These are phyloP conservation scores for Pleurotus giganteus DNA, from an alignment of 768 basidiomycete species.

Conservation along the genomic window DNA sequence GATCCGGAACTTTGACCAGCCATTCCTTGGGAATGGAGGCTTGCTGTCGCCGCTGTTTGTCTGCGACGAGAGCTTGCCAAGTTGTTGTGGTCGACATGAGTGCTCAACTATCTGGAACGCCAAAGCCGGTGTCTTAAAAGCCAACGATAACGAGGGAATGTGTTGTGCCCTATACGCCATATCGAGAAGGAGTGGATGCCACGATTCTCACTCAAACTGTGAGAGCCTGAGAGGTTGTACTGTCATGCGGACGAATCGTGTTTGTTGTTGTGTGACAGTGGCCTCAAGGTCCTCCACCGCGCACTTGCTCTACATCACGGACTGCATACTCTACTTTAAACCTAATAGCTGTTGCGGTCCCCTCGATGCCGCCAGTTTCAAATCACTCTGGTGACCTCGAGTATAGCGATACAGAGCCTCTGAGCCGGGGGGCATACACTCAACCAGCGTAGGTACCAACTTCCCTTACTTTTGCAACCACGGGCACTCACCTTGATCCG, in stretches of 20 bases:
- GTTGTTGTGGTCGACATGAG: not conserved
- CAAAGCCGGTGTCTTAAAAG: too few species aligned
- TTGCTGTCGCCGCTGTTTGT: constrained; percentile 45
- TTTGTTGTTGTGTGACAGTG: constrained; percentile 15
- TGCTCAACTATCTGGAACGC: too few species aligned
- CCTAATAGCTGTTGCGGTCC: not conserved
- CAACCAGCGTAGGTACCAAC: constrained; percentile 12
- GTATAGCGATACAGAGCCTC: constrained; percentile 31
- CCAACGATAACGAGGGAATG: not conserved
- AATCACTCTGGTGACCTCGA: constrained; percentile 32
- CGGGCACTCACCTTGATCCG: constrained; percentile 11
- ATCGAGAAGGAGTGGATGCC: not conserved
- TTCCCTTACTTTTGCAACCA: constrained; percentile 1
- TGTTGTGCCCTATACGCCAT: not conserved
- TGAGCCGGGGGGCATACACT: constrained; percentile 27
- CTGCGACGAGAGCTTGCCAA: constrained; percentile 25
- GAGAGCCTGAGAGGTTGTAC: not conserved
- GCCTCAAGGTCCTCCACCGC: constrained; percentile 2
- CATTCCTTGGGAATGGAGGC: constrained; percentile 55
- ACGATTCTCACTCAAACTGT: not conserved
- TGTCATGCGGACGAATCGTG: not conserved
- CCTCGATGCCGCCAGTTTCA: constrained; percentile 35
- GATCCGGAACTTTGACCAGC: constrained; percentile 40
- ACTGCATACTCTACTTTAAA: not conserved
- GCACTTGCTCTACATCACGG: not conserved